Evolutionary conservation across 2,329 filamentous ascomycete species (phyloP).

Genomic region (Stemphylium beticola): DNA sequence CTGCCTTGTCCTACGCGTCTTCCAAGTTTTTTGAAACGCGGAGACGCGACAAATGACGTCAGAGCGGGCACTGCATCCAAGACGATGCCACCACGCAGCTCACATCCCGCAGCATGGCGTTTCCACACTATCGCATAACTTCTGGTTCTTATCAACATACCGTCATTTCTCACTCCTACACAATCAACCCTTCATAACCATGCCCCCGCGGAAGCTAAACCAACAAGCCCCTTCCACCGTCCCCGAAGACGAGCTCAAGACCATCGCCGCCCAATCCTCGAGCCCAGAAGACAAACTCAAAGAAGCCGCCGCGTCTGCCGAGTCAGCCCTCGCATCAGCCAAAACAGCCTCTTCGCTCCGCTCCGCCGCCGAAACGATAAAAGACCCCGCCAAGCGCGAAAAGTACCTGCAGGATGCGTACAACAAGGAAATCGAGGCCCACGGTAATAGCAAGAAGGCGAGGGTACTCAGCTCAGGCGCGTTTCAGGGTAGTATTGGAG

Average conservation of each 20-base stretch:
- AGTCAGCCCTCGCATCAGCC: slow-evolving; percentile 36
- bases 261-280: slow-evolving; percentile 25
- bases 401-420: slow-evolving; percentile 45
- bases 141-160: neutral
- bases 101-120: neutral
- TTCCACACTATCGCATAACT: neutral
- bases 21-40: slow-evolving; percentile 26
- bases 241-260: slow-evolving; percentile 25
- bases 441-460: slow-evolving; percentile 45
- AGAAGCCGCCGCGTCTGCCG: slow-evolving; percentile 37
- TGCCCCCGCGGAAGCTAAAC: slow-evolving; percentile 24
- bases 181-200: neutral
- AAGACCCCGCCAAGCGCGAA: slow-evolving; percentile 43
- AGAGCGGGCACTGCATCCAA: slow-evolving; percentile 11
- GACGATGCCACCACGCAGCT: neutral
- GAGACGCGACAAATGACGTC: slow-evolving; percentile 30
- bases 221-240: slow-evolving; percentile 12
- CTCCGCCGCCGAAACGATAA: slow-evolving; percentile 32
- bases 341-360: slow-evolving; percentile 38
- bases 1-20: slow-evolving; percentile 9
- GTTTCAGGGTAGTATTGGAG: slow-evolving; percentile 51
- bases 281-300: slow-evolving; percentile 37
- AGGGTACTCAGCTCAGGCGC: slow-evolving; percentile 44
- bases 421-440: slow-evolving; percentile 42
- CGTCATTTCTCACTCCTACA: neutral